phyloP scores from a whole-genome alignment of 371 early-diverging fungal genomes.

The Nosema muscidifuracis region DNA sequence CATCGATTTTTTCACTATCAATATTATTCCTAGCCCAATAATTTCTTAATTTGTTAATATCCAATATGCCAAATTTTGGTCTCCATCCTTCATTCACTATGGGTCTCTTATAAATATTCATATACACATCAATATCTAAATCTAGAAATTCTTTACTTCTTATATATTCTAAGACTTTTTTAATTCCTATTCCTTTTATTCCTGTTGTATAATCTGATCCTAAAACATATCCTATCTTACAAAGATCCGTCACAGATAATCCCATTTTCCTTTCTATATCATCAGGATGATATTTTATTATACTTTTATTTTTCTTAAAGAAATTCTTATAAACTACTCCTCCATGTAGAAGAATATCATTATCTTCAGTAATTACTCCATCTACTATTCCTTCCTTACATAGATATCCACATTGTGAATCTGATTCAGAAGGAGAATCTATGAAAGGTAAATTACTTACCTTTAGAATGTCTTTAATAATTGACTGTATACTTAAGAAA shows the following conservation, averaged over 20 bases:
- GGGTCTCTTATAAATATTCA: slow-evolving; percentile 17
- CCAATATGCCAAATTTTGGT: slow-evolving; percentile 1
- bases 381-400: slow-evolving; percentile 70
- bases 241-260: slow-evolving; percentile 69
- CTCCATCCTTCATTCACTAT: neutral
- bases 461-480: slow-evolving; percentile 65
- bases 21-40: neutral
- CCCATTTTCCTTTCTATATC: slow-evolving; percentile 69
- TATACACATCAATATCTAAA: slow-evolving; percentile 1
- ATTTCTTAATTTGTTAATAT: neutral
- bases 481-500: neutral
- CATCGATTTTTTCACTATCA: neutral
- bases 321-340: slow-evolving; percentile 81
- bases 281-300: slow-evolving; percentile 67
- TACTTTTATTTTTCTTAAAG: slow-evolving; percentile 77
- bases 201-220: slow-evolving; percentile 97
- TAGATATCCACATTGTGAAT: slow-evolving; percentile 85
- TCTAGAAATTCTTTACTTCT: slow-evolving; percentile 50
- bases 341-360: slow-evolving; percentile 91
- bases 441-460: slow-evolving; percentile 89
- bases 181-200: slow-evolving; percentile 79
- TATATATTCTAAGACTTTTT: slow-evolving; percentile 78
- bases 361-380: slow-evolving; percentile 94
- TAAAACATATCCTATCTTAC: slow-evolving; percentile 76
- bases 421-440: slow-evolving; percentile 88